Percentiles rank a stretch among this genome's conserved stretches.
phyloP scores from a whole-genome alignment of 1,284 basidiomycete genomes.

The Cutaneotrichosporon arboriforme region DNA sequence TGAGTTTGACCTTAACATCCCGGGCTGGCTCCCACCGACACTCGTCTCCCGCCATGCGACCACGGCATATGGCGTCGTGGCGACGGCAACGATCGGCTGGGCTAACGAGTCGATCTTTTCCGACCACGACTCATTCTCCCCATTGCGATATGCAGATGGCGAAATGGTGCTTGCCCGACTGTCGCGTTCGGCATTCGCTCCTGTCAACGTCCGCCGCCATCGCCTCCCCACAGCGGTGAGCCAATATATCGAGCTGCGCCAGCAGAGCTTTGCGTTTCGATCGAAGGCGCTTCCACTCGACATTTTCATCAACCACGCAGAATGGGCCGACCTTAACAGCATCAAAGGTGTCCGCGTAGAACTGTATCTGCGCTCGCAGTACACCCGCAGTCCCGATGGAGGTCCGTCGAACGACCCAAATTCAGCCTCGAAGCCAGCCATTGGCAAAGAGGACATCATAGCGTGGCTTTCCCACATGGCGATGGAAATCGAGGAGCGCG shows the following conservation, averaged over 20 bases:
- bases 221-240: constrained; percentile 23
- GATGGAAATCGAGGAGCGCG: constrained; percentile 43
- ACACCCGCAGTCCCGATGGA: neutral
- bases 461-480: constrained; percentile 26
- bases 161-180: neutral
- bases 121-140: neutral
- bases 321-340: neutral
- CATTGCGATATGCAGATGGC: neutral
- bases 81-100: constrained; percentile 33
- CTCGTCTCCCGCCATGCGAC: constrained; percentile 24
- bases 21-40: constrained; percentile 44
- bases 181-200: constrained; percentile 11
- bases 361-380: neutral
- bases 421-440: neutral
- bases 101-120: constrained; percentile 1
- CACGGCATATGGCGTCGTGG: constrained; percentile 33
- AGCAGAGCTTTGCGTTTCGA: constrained; percentile 21
- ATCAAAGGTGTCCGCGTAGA: neutral
- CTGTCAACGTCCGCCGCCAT: constrained; percentile 34
- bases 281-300: neutral
- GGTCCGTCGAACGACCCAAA: neutral
- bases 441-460: too few relatives aligned
- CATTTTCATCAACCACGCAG: neutral
- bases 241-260: constrained; percentile 16
- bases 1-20: constrained; percentile 41